Percentiles rank a stretch among this genome's conserved stretches.
Evolutionary conservation across 225 moss, liverwort and hornwort genomes (phyloP).

Genomic region (Anthoceros angustus): DNA sequence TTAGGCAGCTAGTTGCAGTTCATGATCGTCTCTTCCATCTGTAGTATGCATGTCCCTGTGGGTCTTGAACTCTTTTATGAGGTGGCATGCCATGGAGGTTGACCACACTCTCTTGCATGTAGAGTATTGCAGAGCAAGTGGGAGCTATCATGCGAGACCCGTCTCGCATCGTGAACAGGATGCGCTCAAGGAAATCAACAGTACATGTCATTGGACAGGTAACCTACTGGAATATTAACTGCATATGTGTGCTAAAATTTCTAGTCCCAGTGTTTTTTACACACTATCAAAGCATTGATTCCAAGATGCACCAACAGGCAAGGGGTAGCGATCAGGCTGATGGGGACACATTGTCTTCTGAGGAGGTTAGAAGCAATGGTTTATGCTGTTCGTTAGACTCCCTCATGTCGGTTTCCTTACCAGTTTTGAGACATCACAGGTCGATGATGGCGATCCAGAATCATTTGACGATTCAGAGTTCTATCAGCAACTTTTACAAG

Average conservation of each 20-base stretch:
- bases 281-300: not conserved
- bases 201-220: slow-evolving; percentile 20
- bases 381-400: too few relatives aligned
- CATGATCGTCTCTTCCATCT: not conserved
- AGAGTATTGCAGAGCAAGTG: slow-evolving; percentile 52
- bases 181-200: slow-evolving; percentile 24
- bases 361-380: not conserved
- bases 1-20: not conserved
- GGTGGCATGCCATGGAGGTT: too few relatives aligned
- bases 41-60: not conserved
- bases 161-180: slow-evolving; percentile 27
- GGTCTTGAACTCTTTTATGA: not conserved
- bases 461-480: slow-evolving; percentile 86
- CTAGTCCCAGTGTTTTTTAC: not conserved
- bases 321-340: not conserved
- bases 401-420: not conserved
- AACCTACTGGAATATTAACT: not conserved
- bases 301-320: not conserved
- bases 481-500: slow-evolving; percentile 80
- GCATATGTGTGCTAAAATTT: not conserved
- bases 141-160: slow-evolving; percentile 32
- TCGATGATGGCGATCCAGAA: slow-evolving; percentile 32
- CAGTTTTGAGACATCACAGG: slow-evolving; percentile 15
- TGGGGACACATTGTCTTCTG: not conserved
- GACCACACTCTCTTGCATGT: slow-evolving; percentile 6